Conservation (phyloP, 768 basidiomycete genomes). For the Leccinum rimulosum region DNA sequence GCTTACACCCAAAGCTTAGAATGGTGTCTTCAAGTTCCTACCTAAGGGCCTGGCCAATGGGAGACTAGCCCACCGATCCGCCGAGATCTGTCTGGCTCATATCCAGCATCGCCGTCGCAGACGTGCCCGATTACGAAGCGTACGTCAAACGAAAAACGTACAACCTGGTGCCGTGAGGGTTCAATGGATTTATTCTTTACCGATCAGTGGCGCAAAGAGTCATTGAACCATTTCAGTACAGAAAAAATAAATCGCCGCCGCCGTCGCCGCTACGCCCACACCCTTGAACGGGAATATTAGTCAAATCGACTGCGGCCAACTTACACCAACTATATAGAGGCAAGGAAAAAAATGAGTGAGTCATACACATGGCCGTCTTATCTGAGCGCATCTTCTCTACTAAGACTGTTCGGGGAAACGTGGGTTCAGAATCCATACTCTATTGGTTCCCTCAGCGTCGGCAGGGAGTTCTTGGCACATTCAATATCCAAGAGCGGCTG, state of each 20-base stretch:
- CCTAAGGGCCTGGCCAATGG: background rate
- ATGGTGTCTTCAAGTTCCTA: background rate
- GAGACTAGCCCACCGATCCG: background rate
- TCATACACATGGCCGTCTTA: background rate
- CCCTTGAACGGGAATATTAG: slow-evolving; percentile 1
- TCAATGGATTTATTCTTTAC: slow-evolving; percentile 6
- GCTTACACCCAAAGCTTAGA: background rate
- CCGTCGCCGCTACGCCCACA: slow-evolving; percentile 1
- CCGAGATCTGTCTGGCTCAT: background rate
- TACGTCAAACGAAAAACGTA: background rate
- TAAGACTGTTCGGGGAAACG: background rate
- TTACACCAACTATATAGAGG: background rate
- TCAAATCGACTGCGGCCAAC: background rate
- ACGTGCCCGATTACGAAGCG: slow-evolving; percentile 1
- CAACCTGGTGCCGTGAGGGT: background rate
- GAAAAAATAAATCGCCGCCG: background rate
- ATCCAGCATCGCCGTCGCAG: slow-evolving; percentile 4
- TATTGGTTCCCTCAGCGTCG: background rate
- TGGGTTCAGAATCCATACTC: background rate
- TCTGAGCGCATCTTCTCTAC: background rate
- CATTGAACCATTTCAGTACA: background rate
- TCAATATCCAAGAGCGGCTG: slow-evolving; percentile 9
- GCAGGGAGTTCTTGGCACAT: background rate
- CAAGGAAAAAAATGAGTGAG: background rate
- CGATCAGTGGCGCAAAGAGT: slow-evolving; percentile 5